Evolutionary conservation across 805 yeast species (phyloP).

Genomic region (Cyberlindnera japonica): DNA sequence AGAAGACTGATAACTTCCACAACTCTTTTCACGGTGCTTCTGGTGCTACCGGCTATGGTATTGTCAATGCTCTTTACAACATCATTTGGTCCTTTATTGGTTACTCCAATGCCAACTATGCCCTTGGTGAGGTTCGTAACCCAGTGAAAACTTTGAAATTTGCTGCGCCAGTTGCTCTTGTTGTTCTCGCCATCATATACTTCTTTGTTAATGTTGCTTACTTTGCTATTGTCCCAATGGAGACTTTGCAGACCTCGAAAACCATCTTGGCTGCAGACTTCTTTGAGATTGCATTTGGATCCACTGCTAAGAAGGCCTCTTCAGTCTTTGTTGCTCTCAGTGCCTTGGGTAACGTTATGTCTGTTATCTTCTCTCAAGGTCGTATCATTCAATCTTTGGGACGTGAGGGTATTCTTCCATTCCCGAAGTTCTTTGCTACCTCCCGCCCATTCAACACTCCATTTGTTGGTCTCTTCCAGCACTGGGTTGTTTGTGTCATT

Average conservation of each 20-base stretch:
- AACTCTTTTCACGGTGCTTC: conserved; percentile 54
- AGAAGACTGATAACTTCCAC: conserved; percentile 55
- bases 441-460: conserved; percentile 75
- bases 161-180: conserved; percentile 74
- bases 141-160: conserved; percentile 64
- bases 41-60: conserved; percentile 59
- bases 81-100: conserved; percentile 86
- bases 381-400: conserved; percentile 78
- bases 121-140: conserved; percentile 72
- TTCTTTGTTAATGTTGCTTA: conserved; percentile 77
- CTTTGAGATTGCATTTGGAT: conserved; percentile 69
- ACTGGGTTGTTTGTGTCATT: conserved; percentile 70
- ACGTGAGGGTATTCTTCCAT: conserved; percentile 78
- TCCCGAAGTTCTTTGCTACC: conserved; percentile 65
- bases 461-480: conserved; percentile 66
- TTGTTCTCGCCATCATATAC: conserved; percentile 59
- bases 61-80: conserved; percentile 72
- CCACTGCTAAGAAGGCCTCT: conserved; percentile 64
- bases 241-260: conserved; percentile 55
- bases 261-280: conserved; percentile 73
- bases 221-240: conserved; percentile 75
- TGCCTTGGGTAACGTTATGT: conserved; percentile 77
- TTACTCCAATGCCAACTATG: conserved; percentile 79
- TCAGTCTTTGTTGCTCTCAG: conserved; percentile 78
- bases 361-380: conserved; percentile 80